Base-by-base conservation (phyloP, 2,329 filamentous ascomycete species). In the Penicillium sp. region DNA sequence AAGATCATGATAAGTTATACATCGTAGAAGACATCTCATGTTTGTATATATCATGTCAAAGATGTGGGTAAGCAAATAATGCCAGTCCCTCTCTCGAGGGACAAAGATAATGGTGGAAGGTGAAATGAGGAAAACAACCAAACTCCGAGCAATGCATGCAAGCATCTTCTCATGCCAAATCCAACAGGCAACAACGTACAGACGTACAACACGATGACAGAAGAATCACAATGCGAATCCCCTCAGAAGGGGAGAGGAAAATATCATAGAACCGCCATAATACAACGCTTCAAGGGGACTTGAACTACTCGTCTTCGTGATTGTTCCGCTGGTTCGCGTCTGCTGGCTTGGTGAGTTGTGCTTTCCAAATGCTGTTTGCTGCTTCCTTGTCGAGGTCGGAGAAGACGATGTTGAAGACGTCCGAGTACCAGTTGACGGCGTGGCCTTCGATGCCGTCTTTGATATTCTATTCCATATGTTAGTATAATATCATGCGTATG, bases 391-490 rank as follows among this genome's bases (percentile, higher is more conserved):
- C 89, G 18, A 97, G 74, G 62, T 88, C 79, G 38, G 90, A 86
- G 79, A 99, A 99, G 64, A 97, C 86, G 60, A 96, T 81, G 61
- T 93, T 83, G 71, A 97, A 97, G 51, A 99, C 90, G 63, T 99
- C 91, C 6, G 83, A 83, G 78, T 97, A 99, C 94, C 94, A 99
- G 68, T 83, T 86, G 18, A 93, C 93, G 0, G 94, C 88, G 64
- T 88, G 89, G 67, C 95, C 94, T 74, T 96, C 87, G 61, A 99
- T 90, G 63, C 91, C 92, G 68, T 96, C 84, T 77, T 97, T 99
- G 79, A 99, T 99, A 70, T 97, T 97, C 94, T 99, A 71, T 56
- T 47, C 8, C 14, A 9, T 56, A n/a, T 16, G 48, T 43, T 16
- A 21, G 28, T 26, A 30, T 14, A 23, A 16, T 52, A 21, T 9